Evolutionary conservation across 2,329 filamentous ascomycete genomes (phyloP).

Genomic region (Verticillium tricorpus): DNA sequence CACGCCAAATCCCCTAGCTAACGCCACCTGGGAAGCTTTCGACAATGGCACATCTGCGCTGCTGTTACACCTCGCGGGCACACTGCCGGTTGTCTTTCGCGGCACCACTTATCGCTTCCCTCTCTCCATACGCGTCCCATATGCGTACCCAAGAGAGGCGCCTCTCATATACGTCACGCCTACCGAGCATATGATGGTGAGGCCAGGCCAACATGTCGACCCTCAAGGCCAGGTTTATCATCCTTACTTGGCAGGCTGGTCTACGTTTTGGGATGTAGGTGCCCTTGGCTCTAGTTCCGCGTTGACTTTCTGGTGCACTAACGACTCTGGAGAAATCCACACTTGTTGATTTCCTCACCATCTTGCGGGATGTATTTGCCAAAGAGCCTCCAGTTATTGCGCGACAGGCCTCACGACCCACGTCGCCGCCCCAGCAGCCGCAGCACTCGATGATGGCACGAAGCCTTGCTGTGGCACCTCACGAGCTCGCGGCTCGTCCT

Average conservation of each 20-base stretch:
- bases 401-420: conserved; percentile 50
- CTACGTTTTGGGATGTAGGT: conserved; percentile 84
- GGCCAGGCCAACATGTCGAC: conserved; percentile 92
- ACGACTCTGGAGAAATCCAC: conserved; percentile 66
- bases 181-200: conserved; percentile 80
- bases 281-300: conserved; percentile 4
- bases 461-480: conserved; percentile 64
- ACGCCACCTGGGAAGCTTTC: conserved; percentile 56
- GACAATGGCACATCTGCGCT: conserved; percentile 83
- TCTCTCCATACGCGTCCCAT: conserved; percentile 87
- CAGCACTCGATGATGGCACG: conserved; percentile 47
- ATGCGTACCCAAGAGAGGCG: conserved; percentile 79
- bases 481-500: conserved; percentile 50
- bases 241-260: conserved; percentile 89
- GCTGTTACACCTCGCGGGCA: conserved; percentile 80
- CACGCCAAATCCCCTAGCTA: conserved; percentile 13
- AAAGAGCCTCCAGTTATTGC: conserved; percentile 91
- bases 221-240: conserved; percentile 92
- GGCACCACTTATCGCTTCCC: conserved; percentile 89
- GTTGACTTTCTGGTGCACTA: conserved; percentile 12
- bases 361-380: conserved; percentile 82
- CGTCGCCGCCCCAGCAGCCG: conserved; percentile 24
- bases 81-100: conserved; percentile 85
- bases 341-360: conserved; percentile 74
- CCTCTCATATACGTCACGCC: conserved; percentile 88